phyloP scores from a whole-genome alignment of 140 eudicot species.

The Anethum foeniculum region DNA sequence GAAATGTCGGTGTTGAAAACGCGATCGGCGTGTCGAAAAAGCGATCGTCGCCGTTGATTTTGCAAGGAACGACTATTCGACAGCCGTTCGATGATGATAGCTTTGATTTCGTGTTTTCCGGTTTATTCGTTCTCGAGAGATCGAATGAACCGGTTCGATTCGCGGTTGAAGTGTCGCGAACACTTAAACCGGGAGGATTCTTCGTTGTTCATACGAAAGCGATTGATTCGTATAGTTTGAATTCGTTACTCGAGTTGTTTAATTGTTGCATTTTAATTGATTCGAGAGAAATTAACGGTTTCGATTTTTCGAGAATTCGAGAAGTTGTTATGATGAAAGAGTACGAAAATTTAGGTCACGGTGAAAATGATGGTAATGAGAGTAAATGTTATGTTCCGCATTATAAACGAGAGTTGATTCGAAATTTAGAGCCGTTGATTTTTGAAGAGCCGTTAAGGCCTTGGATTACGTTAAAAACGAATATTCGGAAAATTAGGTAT shows the following conservation, averaged over 20 bases:
- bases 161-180: conserved; percentile 39
- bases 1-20: conserved; percentile 23
- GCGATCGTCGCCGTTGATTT: conserved; percentile 9
- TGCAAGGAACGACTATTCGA: not conserved
- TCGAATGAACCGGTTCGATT: conserved; percentile 21
- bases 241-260: conserved; percentile 50
- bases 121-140: conserved; percentile 31
- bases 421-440: conserved; percentile 34
- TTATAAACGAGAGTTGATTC: conserved; percentile 30
- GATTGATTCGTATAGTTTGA: conserved; percentile 39
- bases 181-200: conserved; percentile 46
- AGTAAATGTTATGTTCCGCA: conserved; percentile 29
- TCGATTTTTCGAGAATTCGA: conserved; percentile 17
- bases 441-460: conserved; percentile 41
- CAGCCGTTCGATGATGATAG: conserved; percentile 22
- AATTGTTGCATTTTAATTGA: conserved; percentile 27
- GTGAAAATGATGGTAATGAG: not conserved
- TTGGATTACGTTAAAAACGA: conserved; percentile 32
- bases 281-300: conserved; percentile 23
- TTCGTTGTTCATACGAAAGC: conserved; percentile 42
- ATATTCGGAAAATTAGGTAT: conserved; percentile 38
- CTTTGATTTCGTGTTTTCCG: conserved; percentile 35
- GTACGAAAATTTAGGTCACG: conserved; percentile 2
- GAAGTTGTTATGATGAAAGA: conserved; percentile 44
- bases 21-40: conserved; percentile 21